Evolutionary conservation across 2,329 filamentous ascomycete species (phyloP), one percentile per base, ranked within the genome.

Genomic region (Coleophoma crateriformis): DNA sequence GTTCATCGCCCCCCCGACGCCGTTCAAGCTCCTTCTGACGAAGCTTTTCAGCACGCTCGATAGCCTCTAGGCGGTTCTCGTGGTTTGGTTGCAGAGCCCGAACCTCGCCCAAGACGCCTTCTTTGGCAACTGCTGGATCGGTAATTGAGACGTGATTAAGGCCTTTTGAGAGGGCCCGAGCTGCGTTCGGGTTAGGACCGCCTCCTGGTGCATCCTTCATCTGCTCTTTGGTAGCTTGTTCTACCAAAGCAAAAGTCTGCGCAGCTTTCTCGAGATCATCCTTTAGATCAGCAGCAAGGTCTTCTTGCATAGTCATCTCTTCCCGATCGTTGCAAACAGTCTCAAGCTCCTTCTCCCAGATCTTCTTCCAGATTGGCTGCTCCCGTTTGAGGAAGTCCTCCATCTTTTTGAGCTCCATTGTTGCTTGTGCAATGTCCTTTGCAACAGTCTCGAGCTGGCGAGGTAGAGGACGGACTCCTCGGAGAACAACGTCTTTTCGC

Each of bases 191-290:
- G 12, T 3, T 71, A n/a, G 35, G 35, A 45, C 75, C 67, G n/a
- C 62, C 73, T 37, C 79, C 78, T 45, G 80, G 79, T 44, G 73
- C 79, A 52, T 87, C 85, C 65, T 95, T 89, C 69, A 95, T 88
- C 66, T 99, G 94, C 70, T 97, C 90, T 71, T 95, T 96, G n/a
- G 91, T 97, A 8, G 94, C 94, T 70, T 97, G 88, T 69, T 99
- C 94, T 14, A 99, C 94, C 1, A 99, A 80, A 20, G 89, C 87
- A 64, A 99, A 96, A 0, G 94, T 97, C 68, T 95, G 87, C 1
- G 85, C 84, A 1, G 92, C 91, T 71, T 97, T 96, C 66, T 97
- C 91, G 43, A 99, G 75, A 71, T 99, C 94, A 63, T 96, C 91
- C 62, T 94, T 84, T 55, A 99, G 72, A 72, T 99, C 94, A 41